Base-by-base conservation (phyloP, 2,329 filamentous ascomycete species). In the Fusarium veterinarium region DNA sequence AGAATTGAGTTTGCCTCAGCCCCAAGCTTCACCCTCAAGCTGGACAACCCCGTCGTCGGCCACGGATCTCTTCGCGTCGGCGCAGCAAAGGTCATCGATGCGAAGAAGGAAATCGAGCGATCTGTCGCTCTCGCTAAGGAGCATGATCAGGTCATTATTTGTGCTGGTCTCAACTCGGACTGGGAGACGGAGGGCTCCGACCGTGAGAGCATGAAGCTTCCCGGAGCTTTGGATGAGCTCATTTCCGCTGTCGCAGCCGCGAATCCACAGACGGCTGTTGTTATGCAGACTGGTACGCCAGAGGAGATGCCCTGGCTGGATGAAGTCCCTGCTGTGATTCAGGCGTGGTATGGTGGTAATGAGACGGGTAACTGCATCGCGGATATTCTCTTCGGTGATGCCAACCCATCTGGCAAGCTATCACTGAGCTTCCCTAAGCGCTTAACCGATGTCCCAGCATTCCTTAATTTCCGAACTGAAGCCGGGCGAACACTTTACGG, bases 291-390 rank as follows among this genome's bases (percentile, higher is more conserved):
- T 0, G 93, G 93, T 40, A 94, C 92, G 0, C 93, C 93, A 0
- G 88, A 93, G 30, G 86, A 88, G 60, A 91, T 94, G 91, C 91
- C 92, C 1, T 93, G 91, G 91, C 84, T 89, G 3, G 79, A 84
- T 20, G 81, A 86, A 37, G 88, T 89, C 5, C 80, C 82, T 12
- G 89, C 90, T 4, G 83, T 95, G 4, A 78, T 95, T 3, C 92
- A 95, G 77, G 93, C 93, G 12, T 96, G 93, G 93, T 96, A 95
- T 77, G 92, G 93, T 67, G 93, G 94, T n/a, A 94, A 96, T 77
- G 93, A 96, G 83, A 92, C 91, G 9, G 94, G 93, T 10, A 94
- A 95, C 77, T 91, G 91, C 16, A 91, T 97, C 69, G 93, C 92
- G 0, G 93, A 95, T 73, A 87, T 95, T 3, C 84, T 95, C 23